Conservation (phyloP, 352 stramenopile species). For the Phytophthora macrochlamydospora region DNA sequence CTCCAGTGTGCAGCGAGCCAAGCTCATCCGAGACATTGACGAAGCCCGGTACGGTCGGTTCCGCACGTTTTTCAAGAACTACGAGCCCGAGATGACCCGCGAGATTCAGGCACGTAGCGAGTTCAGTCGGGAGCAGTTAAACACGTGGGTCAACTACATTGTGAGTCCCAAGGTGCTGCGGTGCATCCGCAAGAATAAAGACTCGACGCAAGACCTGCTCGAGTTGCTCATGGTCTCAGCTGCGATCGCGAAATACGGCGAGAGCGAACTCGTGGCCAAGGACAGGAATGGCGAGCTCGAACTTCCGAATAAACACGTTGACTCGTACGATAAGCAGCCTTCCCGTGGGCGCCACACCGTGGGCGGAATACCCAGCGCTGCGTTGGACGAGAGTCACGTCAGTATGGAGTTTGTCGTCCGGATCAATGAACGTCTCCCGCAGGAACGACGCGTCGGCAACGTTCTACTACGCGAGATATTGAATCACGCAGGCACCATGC, state of each 20-base stretch:
- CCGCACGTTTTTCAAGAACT: slow-evolving; percentile 45
- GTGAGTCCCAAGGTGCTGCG: slow-evolving; percentile 37
- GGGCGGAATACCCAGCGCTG: slow-evolving; percentile 8
- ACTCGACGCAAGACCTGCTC: slow-evolving; percentile 30
- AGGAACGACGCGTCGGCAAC: slow-evolving; percentile 33
- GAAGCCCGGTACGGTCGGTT: slow-evolving; percentile 36
- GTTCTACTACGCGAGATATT: slow-evolving; percentile 40
- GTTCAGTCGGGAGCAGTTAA: slow-evolving; percentile 31
- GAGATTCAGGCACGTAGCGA: slow-evolving; percentile 35
- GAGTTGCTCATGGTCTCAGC: slow-evolving; percentile 43
- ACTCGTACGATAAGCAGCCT: slow-evolving; percentile 33
- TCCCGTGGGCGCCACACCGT: slow-evolving; percentile 17
- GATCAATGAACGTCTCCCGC: slow-evolving; percentile 38
- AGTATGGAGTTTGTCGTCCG: slow-evolving; percentile 44
- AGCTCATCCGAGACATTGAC: slow-evolving; percentile 28
- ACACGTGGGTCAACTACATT: slow-evolving; percentile 43
- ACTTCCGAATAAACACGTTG: slow-evolving; percentile 37
- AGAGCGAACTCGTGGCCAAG: slow-evolving; percentile 34
- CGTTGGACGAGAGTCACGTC: slow-evolving; percentile 15
- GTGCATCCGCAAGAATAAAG: slow-evolving; percentile 19
- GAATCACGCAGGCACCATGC: slow-evolving; percentile 28
- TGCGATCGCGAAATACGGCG: slow-evolving; percentile 45
- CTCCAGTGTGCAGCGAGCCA: slow-evolving; percentile 30
- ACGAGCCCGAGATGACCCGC: slow-evolving; percentile 36
- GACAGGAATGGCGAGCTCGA: slow-evolving; percentile 38